These are phyloP conservation scores for Colletotrichum agaves DNA, from an alignment of 2,329 filamentous ascomycete species.

Conservation along the genomic window DNA sequence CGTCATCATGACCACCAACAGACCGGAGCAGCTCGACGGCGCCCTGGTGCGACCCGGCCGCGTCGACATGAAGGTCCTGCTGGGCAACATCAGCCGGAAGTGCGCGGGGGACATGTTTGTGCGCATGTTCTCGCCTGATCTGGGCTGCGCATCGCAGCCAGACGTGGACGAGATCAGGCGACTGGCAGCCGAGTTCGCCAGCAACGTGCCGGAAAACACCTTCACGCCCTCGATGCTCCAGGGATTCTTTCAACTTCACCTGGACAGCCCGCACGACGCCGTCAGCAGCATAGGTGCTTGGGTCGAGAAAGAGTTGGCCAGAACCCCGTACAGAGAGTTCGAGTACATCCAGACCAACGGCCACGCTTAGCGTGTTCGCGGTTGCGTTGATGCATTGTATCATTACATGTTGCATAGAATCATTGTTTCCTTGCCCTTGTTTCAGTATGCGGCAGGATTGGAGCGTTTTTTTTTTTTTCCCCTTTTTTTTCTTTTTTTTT, in stretches of 20 bases:
- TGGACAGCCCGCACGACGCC: slow-evolving; percentile 52
- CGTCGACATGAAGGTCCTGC: slow-evolving; percentile 71
- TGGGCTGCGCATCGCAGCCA: slow-evolving; percentile 41
- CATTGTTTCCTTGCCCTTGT: not conserved
- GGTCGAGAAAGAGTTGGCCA: slow-evolving; percentile 49
- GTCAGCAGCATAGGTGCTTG: slow-evolving; percentile 48
- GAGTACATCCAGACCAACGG: slow-evolving; percentile 39
- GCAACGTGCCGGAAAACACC: slow-evolving; percentile 58
- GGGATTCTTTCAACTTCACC: slow-evolving; percentile 58
- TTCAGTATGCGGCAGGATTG: not conserved
- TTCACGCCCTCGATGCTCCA: slow-evolving; percentile 63
- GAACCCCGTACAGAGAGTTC: slow-evolving; percentile 45
- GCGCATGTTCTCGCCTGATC: slow-evolving; percentile 55
- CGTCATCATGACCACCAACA: slow-evolving; percentile 80
- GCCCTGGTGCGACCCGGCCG: slow-evolving; percentile 74
- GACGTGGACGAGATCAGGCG: slow-evolving; percentile 47
- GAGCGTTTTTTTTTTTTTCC: too few species aligned
- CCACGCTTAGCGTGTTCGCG: not conserved
- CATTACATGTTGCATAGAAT: not conserved
- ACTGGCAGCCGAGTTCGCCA: slow-evolving; percentile 65
- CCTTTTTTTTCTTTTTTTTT: too few species aligned
- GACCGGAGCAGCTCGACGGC: slow-evolving; percentile 70
- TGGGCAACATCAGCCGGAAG: slow-evolving; percentile 59
- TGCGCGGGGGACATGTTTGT: slow-evolving; percentile 59
- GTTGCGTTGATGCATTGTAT: not conserved